A percentile compares a stretch with the other conserved stretches of the same genome.
Conservation (phyloP, 2,329 filamentous ascomycete genomes). For the Exophiala calicioides region DNA sequence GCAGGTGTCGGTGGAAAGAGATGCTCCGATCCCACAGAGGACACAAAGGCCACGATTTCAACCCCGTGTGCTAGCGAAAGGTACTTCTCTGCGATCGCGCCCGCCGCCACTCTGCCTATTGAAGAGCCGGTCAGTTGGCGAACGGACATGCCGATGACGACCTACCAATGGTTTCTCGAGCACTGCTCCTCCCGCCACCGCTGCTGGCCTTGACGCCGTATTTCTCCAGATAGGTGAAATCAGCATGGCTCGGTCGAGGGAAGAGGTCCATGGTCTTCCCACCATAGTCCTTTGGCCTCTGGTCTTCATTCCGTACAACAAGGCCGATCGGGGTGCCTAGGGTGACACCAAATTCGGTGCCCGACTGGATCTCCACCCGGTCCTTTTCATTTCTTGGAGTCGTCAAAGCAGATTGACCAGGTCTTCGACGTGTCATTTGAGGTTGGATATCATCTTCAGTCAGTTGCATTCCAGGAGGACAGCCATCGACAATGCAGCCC, state of each 20-base stretch:
- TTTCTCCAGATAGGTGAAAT: conserved; percentile 97
- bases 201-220: conserved; percentile 91
- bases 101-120: conserved; percentile 79
- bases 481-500: conserved; percentile 92
- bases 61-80: conserved; percentile 76
- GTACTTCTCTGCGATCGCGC: conserved; percentile 92
- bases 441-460: conserved; percentile 88
- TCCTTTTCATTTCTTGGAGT: conserved; percentile 94
- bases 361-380: conserved; percentile 85
- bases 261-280: conserved; percentile 82
- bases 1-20: conserved; percentile 55
- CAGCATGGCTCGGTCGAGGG: conserved; percentile 88
- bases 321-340: conserved; percentile 89
- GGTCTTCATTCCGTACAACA: conserved; percentile 87
- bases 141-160: background rate
- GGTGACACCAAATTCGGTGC: conserved; percentile 85
- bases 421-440: conserved; percentile 86
- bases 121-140: conserved; percentile 3
- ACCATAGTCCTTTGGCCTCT: conserved; percentile 88
- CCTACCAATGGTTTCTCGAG: conserved; percentile 87
- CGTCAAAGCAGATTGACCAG: conserved; percentile 85
- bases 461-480: conserved; percentile 82
- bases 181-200: conserved; percentile 85
- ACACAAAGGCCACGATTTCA: conserved; percentile 88
- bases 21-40: conserved; percentile 77